A percentile compares a stretch with the other conserved stretches of the same genome.
These are phyloP conservation scores for Circinella minor DNA, from an alignment of 371 early-diverging fungal genomes.

Conservation along the genomic window DNA sequence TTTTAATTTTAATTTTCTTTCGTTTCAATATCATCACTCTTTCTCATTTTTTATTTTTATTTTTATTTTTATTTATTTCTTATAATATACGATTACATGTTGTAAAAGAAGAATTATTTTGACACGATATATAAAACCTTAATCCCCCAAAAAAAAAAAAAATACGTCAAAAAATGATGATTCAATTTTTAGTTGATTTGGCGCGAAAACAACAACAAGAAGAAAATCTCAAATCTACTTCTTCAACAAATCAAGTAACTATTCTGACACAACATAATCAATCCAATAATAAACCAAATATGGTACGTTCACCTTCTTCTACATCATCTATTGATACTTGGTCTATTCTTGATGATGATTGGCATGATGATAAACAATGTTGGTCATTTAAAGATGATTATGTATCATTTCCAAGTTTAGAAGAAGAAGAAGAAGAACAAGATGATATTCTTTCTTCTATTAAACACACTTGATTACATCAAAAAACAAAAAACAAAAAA, in stretches of 20 bases:
- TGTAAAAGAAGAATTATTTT: too few species aligned
- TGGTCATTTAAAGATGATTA: slow-evolving; percentile 45
- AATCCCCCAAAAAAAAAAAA: neutral
- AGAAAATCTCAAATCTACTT: neutral
- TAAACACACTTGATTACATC: neutral
- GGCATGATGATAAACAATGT: slow-evolving; percentile 32
- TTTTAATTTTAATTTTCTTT: neutral
- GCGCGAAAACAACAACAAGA: neutral
- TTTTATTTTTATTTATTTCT: too few species aligned
- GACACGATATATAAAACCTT: neutral
- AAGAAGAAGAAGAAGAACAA: neutral
- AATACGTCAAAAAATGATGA: neutral
- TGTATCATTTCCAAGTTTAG: slow-evolving; percentile 45
- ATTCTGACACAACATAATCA: too few species aligned
- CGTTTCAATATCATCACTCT: neutral
- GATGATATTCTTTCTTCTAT: neutral
- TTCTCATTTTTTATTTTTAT: neutral
- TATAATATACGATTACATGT: too few species aligned
- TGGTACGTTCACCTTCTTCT: slow-evolving; percentile 11
- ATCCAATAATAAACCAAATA: slow-evolving; percentile 4
- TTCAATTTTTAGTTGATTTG: neutral
- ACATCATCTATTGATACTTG: slow-evolving; percentile 7
- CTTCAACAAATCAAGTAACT: neutral
- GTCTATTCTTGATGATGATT: slow-evolving; percentile 16
- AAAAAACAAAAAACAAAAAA: neutral